phyloP scores from a whole-genome alignment of 2,329 filamentous ascomycete species.

The Graphiopsis chlorocephala region DNA sequence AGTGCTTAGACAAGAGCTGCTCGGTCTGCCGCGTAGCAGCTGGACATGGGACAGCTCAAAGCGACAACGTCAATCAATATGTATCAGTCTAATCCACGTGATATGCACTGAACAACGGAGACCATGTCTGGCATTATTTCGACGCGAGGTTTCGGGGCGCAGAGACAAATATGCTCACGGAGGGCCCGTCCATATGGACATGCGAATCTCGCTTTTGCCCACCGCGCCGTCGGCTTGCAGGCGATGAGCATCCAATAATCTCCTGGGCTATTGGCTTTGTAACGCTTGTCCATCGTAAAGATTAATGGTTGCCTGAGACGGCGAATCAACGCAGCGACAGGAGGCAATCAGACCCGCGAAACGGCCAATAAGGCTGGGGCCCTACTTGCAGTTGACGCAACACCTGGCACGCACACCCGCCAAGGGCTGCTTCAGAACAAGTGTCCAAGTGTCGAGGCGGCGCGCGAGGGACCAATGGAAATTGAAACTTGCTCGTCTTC shows the following conservation, averaged over 20 bases:
- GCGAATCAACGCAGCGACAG: conserved; percentile 4
- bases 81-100: conserved; percentile 6
- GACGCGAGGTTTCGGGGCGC: conserved; percentile 3
- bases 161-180: not conserved
- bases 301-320: conserved; percentile 2
- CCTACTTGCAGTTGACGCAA: conserved; percentile 8
- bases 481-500: conserved; percentile 9
- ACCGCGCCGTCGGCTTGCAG: conserved; percentile 7
- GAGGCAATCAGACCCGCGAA: conserved; percentile 3
- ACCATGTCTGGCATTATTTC: not conserved
- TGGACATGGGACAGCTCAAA: not conserved
- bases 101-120: not conserved
- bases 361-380: conserved; percentile 16
- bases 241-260: conserved; percentile 9
- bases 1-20: conserved; percentile 6
- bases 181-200: not conserved
- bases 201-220: conserved; percentile 9
- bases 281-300: conserved; percentile 15
- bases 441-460: conserved; percentile 7
- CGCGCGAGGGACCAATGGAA: conserved; percentile 7
- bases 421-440: conserved; percentile 8
- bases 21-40: conserved; percentile 9
- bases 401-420: conserved; percentile 7
- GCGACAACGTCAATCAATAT: not conserved
- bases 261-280: conserved; percentile 14